Base-by-base conservation (phyloP, 306 rosid genomes). In the Notholithocarpus densiflorus region DNA sequence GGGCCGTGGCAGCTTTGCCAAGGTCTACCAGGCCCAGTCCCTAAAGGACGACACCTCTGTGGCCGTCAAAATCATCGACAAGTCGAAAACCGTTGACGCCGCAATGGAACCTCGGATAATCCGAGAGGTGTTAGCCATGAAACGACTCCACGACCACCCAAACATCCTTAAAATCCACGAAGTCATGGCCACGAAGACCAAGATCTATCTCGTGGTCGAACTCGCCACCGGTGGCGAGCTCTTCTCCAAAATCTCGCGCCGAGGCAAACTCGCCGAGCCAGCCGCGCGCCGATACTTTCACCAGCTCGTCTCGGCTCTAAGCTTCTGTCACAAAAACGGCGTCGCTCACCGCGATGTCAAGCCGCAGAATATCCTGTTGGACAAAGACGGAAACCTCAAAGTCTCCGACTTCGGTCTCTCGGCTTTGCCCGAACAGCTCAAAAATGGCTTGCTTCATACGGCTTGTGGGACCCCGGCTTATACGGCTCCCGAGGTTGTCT, bases 391-490 rank as follows among this genome's bases (percentile, higher is more conserved):
- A 0, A 85, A 85, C 72, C 84, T 94, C 0, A 92, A 91, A 82
- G 91, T 94, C 21, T 92, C 98, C 5, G 97, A 94, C 61, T 94
- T 94, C 65, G 98, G 98, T 0, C 95, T 94, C 84, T 89, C 97
- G 4, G 97, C 98, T 0, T 51, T 94, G 0, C 98, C 98, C 1
- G 97, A 92, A 18, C 97, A 91, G 77, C 77, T 88, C 0, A 83
- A 80, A 4, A 73, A 94, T 87, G 97, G 92, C 2, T 72, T 91
- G 62, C 97, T 94, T 6, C 97, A 91, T 76, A 94, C 98, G 1
- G 95, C 98, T 0, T 94, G 98, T 9, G 97, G 98, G 2, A 94
- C 98, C 0, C 97, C 97, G 20, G 95, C 98, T 1, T 94, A 91
- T 80, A 89, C 97, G 0, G 95, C 97, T 2, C 98, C 98, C 19